Evolutionary conservation across 1,139 yeast genomes (phyloP).

Genomic region (Geotrichum histeridarum): DNA sequence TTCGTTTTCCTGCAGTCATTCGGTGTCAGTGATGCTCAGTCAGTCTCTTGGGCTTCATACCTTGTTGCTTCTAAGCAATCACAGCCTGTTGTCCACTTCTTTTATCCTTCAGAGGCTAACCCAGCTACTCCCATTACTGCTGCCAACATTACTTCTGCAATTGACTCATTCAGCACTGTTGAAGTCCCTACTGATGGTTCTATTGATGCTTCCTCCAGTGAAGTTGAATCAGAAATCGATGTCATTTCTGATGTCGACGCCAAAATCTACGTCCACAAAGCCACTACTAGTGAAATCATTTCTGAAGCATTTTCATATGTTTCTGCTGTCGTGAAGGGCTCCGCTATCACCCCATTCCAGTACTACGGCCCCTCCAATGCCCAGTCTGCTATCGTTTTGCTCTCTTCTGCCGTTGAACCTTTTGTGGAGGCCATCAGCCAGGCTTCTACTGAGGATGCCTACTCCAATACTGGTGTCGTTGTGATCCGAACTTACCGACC

Average conservation of each 20-base stretch:
- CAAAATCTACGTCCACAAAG: background rate
- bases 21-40: conserved; percentile 48
- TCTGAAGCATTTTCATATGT: conserved; percentile 8
- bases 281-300: conserved; percentile 1
- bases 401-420: conserved; percentile 53
- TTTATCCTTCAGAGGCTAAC: conserved; percentile 24
- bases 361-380: conserved; percentile 42
- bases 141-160: conserved; percentile 23
- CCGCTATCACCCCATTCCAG: conserved; percentile 37
- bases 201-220: background rate
- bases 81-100: conserved; percentile 67
- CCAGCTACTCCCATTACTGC: conserved; percentile 16
- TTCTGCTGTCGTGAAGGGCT: conserved; percentile 2
- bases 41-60: conserved; percentile 53
- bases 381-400: conserved; percentile 51
- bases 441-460: conserved; percentile 29
- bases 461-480: conserved; percentile 48
- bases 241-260: background rate
- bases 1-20: conserved; percentile 63
- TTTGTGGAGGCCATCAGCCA: conserved; percentile 42
- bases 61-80: conserved; percentile 47
- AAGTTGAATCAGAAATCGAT: background rate
- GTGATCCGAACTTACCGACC: conserved; percentile 68
- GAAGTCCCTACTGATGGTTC: background rate
- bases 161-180: conserved; percentile 19